Conservation (phyloP, 345 rosid genomes). For the Nasturtium officinale region DNA sequence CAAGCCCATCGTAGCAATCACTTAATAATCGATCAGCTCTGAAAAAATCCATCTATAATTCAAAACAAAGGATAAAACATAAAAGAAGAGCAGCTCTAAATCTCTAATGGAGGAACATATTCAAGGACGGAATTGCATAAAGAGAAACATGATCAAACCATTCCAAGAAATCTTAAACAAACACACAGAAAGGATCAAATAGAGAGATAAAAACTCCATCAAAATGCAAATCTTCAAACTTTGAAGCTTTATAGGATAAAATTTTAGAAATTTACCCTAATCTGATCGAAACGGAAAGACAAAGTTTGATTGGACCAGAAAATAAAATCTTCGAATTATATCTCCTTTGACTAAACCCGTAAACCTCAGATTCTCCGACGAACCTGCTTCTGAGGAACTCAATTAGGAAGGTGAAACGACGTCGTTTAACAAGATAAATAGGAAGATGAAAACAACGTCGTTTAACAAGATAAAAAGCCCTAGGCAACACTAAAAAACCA, state of each 20-base stretch:
- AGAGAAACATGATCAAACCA: conserved; percentile 4
- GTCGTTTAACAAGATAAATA: background rate
- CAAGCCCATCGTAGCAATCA: conserved; percentile 46
- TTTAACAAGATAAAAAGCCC: background rate
- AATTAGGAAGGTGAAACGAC: too few species aligned
- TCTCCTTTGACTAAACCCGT: background rate
- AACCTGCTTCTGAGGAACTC: too few species aligned
- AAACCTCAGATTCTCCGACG: conserved; percentile 1
- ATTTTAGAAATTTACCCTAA: conserved; percentile 8
- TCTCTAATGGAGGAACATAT: background rate
- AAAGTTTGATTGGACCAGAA: background rate
- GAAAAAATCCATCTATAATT: conserved; percentile 20
- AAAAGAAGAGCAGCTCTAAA: background rate
- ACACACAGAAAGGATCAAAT: background rate
- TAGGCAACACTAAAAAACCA: background rate
- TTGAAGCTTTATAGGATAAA: background rate
- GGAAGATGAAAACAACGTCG: too few species aligned
- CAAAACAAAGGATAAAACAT: too few species aligned
- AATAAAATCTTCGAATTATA: background rate
- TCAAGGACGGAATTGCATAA: background rate
- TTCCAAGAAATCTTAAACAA: background rate
- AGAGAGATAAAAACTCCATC: background rate
- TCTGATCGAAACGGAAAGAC: background rate
- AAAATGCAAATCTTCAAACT: background rate
- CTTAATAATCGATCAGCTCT: conserved; percentile 15